Base-by-base conservation (phyloP, 345 rosid genomes). In the Geranium brycei region DNA sequence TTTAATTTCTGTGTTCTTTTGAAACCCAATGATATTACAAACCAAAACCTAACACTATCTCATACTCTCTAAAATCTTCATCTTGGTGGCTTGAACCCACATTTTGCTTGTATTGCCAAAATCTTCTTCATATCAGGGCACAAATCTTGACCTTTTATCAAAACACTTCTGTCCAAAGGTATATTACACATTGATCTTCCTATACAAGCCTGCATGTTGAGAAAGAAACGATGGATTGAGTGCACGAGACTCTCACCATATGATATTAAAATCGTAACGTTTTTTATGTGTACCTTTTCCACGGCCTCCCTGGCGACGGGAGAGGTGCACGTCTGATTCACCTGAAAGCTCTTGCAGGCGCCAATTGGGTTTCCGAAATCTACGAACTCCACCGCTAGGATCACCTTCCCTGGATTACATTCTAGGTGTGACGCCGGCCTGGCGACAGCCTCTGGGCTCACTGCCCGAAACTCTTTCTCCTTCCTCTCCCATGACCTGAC, bases 301-400 rank as follows among this genome's bases (percentile, higher is more conserved):
- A 71, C 83, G 13, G 78, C 65, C 57, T 74, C 32, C 65, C 58
- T 73, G 51, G 73, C 60, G 6, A 5, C 28, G 11, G 81, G 64
- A 47, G 85, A 68, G 12, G 59, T 63, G 67, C 87, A 83, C 28
- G 65, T 72, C 63, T 82, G 85, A 3, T 40, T 51, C 13, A 17
- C 0, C 41, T 35, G 5, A 58, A 23, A 78, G 8, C 19, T 18
- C 7, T 81, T 84, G 10, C 84, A 83, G 47, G 73, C 1, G 14
- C 84, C 84, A 5, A 30, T 23, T 0, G 81, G 78, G 64, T 76
- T 65, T 12, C 87, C 84, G 5, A 68, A 80, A 78, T 82, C 78
- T 5, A 84, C 81, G 12, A 83, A 80, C 41, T 80, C 76, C 2
- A 82, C 70, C 10, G 38, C 51, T 7, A 60, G 19, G 7, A 80